Percentiles rank a stretch among this genome's conserved stretches.
phyloP scores from a whole-genome alignment of 2,329 filamentous ascomycete genomes.

The Epichloe scottii region DNA sequence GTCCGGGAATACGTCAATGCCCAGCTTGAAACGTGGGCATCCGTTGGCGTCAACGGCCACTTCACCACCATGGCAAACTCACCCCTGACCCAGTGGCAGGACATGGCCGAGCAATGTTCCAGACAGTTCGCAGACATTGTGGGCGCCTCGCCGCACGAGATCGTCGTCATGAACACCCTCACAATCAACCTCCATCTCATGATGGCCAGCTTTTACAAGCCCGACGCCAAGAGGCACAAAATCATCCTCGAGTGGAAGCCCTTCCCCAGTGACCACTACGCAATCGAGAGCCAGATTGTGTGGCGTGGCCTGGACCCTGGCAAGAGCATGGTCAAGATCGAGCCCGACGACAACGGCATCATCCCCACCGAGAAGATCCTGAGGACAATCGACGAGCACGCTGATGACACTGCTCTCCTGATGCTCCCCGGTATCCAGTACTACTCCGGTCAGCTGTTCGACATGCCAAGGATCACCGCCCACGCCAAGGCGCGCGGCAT shows the following conservation, averaged over 20 bases:
- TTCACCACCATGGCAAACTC: conserved; percentile 59
- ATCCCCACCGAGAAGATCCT: conserved; percentile 62
- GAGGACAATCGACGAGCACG: conserved; percentile 60
- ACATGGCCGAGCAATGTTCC: conserved; percentile 65
- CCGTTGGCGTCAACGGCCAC: conserved; percentile 74
- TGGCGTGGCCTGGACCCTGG: conserved; percentile 56
- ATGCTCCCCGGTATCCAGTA: conserved; percentile 83
- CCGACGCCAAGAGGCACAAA: conserved; percentile 53
- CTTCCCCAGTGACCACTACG: conserved; percentile 81
- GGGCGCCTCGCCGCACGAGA: conserved; percentile 58
- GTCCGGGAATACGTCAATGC: conserved; percentile 53
- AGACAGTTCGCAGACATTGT: conserved; percentile 60
- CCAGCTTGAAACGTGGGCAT: conserved; percentile 74
- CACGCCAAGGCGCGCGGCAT: conserved; percentile 62
- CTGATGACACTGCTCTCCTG: conserved; percentile 58
- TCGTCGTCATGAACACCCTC: conserved; percentile 80
- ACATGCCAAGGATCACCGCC: conserved; percentile 67
- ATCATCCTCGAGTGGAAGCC: conserved; percentile 84
- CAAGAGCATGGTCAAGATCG: conserved; percentile 61
- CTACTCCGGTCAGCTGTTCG: conserved; percentile 81
- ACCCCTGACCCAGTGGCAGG: conserved; percentile 58
- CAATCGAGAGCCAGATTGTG: conserved; percentile 66
- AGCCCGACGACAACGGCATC: conserved; percentile 46
- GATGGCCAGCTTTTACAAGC: conserved; percentile 74
- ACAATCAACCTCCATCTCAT: conserved; percentile 72